Base-by-base conservation (phyloP, 2,329 filamentous ascomycete species). In the Cordyceps farinosa region DNA sequence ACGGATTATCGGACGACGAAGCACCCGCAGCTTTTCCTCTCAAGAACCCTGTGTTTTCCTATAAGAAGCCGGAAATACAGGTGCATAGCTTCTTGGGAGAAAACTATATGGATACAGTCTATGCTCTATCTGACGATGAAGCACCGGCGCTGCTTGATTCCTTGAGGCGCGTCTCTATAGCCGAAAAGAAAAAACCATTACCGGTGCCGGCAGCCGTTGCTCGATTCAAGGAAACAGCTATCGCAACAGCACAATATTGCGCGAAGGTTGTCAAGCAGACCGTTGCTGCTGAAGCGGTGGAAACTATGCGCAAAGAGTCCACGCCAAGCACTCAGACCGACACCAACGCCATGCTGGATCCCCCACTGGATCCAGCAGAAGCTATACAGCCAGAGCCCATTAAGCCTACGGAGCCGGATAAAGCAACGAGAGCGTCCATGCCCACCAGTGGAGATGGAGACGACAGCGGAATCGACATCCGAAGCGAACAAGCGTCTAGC, bases 41-140 rank as follows among this genome's bases (percentile, higher is more conserved):
- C 32, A 57, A 58, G 22, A 52, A 17, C 32, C 47, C 61, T 11
- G 32, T 38, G 8, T 55, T 61, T 40, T 27, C 58, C 13, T 61
- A 44, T 27, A 61, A 61, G 48, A 61, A 48, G 40, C 38, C 59
- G 27, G 30, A 52, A 50, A 5, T 17, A 11, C 59, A 32, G n/a
- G 51, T 61, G 42, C 51, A 55, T 42, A 61, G 42, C 51, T 61
- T 61, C 11, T 13, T 61, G 38, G 59, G 59, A 11, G 59, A 61
- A 32, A 61, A 61, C 11, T 55, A 47, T 5, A 61, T 55, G 10
- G 63, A 64, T 40, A 61, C 63, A n/a, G 27, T 67, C 1, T 70
- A 68, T 57, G 66, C 67, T 5, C 69, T 77, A 7, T 77, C 75
- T 5, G 75, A 77, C 54, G 75, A 77, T 22, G 75, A 77, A 61